phyloP scores from a whole-genome alignment of 1,284 basidiomycete species.

The Paramarasmius palmivorus region DNA sequence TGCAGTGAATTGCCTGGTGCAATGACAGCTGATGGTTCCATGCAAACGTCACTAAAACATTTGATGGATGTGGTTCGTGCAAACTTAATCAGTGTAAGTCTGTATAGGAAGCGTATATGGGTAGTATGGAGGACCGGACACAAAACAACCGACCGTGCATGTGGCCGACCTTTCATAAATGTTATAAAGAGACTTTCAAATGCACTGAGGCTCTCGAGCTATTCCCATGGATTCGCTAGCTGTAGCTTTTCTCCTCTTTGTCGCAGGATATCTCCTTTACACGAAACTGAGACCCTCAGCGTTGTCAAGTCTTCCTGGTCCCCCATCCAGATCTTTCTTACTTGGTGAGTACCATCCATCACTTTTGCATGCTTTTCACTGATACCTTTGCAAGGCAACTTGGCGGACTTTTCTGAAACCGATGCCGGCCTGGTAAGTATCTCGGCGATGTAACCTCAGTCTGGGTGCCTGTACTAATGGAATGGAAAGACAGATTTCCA shows the following conservation, averaged over 20 bases:
- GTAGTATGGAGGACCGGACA: too few species aligned
- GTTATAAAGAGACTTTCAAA: too few species aligned
- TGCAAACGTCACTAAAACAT: too few species aligned
- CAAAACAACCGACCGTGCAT: too few species aligned
- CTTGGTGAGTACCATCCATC: conserved; percentile 2
- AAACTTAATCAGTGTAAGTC: too few species aligned
- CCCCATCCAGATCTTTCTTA: conserved; percentile 3
- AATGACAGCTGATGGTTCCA: too few species aligned
- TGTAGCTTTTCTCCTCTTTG: background rate
- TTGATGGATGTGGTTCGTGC: too few species aligned
- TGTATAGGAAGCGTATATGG: too few species aligned
- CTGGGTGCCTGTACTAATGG: background rate
- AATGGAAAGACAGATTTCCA: conserved; percentile 5
- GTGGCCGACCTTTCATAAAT: too few species aligned
- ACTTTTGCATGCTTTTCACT: background rate
- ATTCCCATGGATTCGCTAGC: background rate
- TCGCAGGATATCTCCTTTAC: conserved; percentile 6
- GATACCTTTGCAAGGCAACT: conserved; percentile 2
- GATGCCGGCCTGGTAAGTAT: conserved; percentile 5
- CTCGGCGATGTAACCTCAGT: background rate
- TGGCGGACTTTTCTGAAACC: conserved; percentile 8
- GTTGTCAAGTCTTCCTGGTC: conserved; percentile 8
- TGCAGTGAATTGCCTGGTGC: too few species aligned
- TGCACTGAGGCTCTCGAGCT: too few species aligned
- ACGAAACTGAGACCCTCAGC: conserved; percentile 1